Conservation (phyloP, 352 stramenopile species). For the Pythium vanterpoolii region DNA sequence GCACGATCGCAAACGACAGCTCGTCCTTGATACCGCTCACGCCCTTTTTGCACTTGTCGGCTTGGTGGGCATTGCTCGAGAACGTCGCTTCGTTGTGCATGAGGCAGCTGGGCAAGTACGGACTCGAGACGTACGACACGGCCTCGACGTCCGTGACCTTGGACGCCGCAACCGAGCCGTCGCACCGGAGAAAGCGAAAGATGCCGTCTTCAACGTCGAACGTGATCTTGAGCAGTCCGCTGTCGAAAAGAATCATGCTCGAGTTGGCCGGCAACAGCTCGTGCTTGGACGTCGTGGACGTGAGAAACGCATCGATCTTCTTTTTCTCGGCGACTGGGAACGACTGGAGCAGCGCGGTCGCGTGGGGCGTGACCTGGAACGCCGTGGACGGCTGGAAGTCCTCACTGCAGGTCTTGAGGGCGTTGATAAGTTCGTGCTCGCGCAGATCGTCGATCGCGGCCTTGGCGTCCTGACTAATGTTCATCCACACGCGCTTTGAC, state of each 20-base stretch:
- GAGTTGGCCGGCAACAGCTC: conserved; percentile 54
- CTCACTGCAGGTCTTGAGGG: conserved; percentile 92
- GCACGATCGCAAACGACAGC: conserved; percentile 94
- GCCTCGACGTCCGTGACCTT: conserved; percentile 96
- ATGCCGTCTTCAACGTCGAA: conserved; percentile 86
- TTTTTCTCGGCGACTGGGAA: conserved; percentile 45
- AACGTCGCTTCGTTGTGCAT: conserved; percentile 91
- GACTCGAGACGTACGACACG: conserved; percentile 96
- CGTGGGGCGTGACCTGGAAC: conserved; percentile 82
- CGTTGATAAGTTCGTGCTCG: conserved; percentile 94
- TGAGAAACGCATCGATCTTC: conserved; percentile 61
- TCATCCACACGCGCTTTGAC: conserved; percentile 89
- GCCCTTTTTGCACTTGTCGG: conserved; percentile 81
- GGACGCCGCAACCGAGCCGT: conserved; percentile 88
- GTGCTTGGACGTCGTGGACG: conserved; percentile 23
- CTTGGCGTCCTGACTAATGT: conserved; percentile 95
- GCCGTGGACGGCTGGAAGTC: conserved; percentile 95
- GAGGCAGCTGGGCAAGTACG: conserved; percentile 95
- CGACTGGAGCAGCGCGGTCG: conserved; percentile 34
- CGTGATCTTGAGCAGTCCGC: conserved; percentile 90
- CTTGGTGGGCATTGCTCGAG: conserved; percentile 93
- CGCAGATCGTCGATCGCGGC: conserved; percentile 94
- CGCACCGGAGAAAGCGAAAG: conserved; percentile 82
- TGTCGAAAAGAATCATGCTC: conserved; percentile 89
- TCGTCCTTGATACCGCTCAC: conserved; percentile 90